A percentile compares a stretch with the other conserved stretches of the same genome.
Conservation (phyloP, 495 filamentous ascomycete genomes). For the Penicillium waksmanii region DNA sequence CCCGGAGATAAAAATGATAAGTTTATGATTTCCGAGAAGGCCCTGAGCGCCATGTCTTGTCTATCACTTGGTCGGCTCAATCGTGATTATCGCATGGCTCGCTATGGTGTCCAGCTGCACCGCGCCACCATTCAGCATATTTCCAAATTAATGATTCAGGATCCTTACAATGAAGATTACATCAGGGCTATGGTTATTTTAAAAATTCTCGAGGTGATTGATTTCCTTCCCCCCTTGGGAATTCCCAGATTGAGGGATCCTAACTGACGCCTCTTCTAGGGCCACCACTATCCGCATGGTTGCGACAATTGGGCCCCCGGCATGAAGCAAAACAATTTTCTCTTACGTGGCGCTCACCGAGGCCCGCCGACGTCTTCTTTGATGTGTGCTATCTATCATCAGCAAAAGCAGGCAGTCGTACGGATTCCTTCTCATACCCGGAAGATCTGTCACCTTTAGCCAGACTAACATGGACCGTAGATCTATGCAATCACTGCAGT, state of each 20-base stretch:
- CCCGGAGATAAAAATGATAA: background rate
- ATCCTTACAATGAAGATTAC: conserved; percentile 6
- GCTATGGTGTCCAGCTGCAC: conserved; percentile 4
- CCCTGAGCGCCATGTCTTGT: conserved; percentile 1
- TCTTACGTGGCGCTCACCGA: background rate
- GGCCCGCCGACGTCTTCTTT: background rate
- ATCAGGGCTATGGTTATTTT: conserved; percentile 1
- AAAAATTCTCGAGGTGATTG: conserved; percentile 3
- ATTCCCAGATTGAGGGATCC: background rate
- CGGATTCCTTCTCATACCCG: background rate
- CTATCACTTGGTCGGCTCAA: conserved; percentile 2
- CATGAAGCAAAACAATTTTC: background rate
- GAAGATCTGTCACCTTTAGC: background rate
- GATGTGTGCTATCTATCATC: conserved; percentile 6
- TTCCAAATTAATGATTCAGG: conserved; percentile 5
- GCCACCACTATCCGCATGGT: background rate
- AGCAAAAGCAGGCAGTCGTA: conserved; percentile 5
- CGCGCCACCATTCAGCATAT: background rate
- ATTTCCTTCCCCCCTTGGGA: background rate
- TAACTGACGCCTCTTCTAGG: background rate
- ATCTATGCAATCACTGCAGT: conserved; percentile 2
- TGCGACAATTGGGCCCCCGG: conserved; percentile 1
- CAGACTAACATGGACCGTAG: background rate
- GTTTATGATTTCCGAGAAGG: conserved; percentile 3
- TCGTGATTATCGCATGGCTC: conserved; percentile 5